Evolutionary conservation across 495 filamentous ascomycete genomes (phyloP), one percentile per base, ranked within the genome.

Genomic region (Podospora fimiseda): DNA sequence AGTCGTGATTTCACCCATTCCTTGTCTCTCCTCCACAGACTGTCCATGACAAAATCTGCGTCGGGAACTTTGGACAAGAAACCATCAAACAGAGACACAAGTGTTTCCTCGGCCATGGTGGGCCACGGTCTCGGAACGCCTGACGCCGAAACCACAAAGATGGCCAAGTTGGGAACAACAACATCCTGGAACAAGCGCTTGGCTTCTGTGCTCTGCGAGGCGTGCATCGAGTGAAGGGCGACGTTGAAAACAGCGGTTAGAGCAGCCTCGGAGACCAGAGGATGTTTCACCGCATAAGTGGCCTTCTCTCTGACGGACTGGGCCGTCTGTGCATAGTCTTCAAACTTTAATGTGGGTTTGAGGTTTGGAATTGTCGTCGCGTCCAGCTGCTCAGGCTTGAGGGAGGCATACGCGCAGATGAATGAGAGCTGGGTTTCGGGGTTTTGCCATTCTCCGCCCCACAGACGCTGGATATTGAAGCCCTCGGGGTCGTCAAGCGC

Each of bases 391-490:
- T 89, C 83, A 2, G 83, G 78, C 43, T 73, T 74, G 43, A 86
- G 71, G 1, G 82, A 83, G 0, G 88, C 73, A 62, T 88, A 96
- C 7, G 90, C 88, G 52, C 83, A 84, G 37, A 96, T 74, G 62
- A 99, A 94, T 13, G 88, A 93, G 48, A 97, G 78, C 52, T 96
- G 94, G 0, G 94, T 88, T 42, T 90, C 81, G 16, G 83, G 79
- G 48, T 94, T 77, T 43, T 87, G 80, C 93, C 94, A 97, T 42
- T 83, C 77, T 30, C 90, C 92, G 52, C 90, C 89, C 93, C 92
- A 97, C 20, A 99, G 77, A 36, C 76, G 80, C 66, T 95, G 86
- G 42, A 96, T 81, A 67, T 95, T 84, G 62, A 81, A 69, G 16
- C 53, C 53, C 2, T 65, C 52, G 18, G 54, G 58, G 15, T 84